A percentile compares a stretch with the other conserved stretches of the same genome.
Conservation (phyloP, 164 flowering plant species). For the Macadamia integrifolia region DNA sequence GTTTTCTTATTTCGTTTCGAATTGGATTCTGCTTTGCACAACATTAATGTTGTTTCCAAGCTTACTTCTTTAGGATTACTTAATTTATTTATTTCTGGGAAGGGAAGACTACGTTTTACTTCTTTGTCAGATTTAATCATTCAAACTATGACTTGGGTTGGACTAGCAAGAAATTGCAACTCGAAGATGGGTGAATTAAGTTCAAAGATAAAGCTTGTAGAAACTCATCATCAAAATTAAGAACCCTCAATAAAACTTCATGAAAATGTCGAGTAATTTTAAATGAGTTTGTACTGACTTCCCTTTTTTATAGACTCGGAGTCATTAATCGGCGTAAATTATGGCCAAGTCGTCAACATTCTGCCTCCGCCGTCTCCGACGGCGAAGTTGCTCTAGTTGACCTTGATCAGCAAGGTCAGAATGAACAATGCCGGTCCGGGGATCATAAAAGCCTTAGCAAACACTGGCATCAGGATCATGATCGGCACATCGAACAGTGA, state of each 20-base stretch:
- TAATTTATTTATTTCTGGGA: too few relatives aligned
- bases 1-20: too few relatives aligned
- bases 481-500: conserved; percentile 80
- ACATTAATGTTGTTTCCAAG: too few relatives aligned
- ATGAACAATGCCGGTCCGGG: conserved; percentile 79
- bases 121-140: neutral
- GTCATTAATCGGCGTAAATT: conserved; percentile 77
- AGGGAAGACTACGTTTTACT: too few relatives aligned
- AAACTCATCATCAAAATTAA: too few relatives aligned
- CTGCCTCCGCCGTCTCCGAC: conserved; percentile 75
- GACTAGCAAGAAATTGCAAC: neutral
- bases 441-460: conserved; percentile 69
- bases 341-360: conserved; percentile 86
- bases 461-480: conserved; percentile 66
- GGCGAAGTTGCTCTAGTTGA: conserved; percentile 65
- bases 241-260: too few relatives aligned
- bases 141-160: neutral
- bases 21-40: too few relatives aligned
- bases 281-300: neutral
- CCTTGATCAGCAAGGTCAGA: conserved; percentile 61
- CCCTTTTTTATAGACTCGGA: conserved; percentile 44
- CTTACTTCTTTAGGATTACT: too few relatives aligned
- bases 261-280: neutral
- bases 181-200: too few relatives aligned
- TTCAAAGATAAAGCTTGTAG: too few relatives aligned